Evolutionary conservation across 202 grass and related monocot species (phyloP).

Genomic region (Schoenoplectus triqueter): DNA sequence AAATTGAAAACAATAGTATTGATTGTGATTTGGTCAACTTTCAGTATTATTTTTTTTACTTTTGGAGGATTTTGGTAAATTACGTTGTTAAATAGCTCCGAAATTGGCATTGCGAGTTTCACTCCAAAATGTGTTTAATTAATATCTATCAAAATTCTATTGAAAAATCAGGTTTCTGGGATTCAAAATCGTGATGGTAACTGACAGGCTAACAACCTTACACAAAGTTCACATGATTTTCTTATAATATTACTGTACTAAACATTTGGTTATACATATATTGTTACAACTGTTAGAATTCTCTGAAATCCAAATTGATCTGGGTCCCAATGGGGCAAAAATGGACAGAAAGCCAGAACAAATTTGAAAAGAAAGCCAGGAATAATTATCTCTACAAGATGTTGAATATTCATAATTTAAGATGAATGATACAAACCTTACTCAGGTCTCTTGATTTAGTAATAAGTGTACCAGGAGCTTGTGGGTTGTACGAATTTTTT

Average conservation of each 20-base stretch:
- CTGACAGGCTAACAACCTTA: not conserved
- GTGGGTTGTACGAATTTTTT: conserved; percentile 93
- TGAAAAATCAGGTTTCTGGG: not conserved
- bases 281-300: not conserved
- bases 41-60: not conserved
- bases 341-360: not conserved
- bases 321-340: not conserved
- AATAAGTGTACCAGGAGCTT: conserved; percentile 87
- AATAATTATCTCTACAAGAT: not conserved
- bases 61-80: not conserved
- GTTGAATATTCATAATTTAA: conserved; percentile 16
- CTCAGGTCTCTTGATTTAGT: conserved; percentile 93
- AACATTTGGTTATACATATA: not conserved
- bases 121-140: not conserved
- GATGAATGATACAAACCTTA: conserved; percentile 55
- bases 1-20: not conserved
- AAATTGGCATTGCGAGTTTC: not conserved
- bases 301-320: conserved; percentile 6
- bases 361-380: not conserved
- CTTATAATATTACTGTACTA: not conserved
- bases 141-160: not conserved
- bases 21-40: not conserved
- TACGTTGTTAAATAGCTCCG: not conserved
- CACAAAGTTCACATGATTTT: not conserved
- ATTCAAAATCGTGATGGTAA: not conserved